These are phyloP conservation scores for Passalora sequoiae DNA, from an alignment of 2,329 filamentous ascomycete species.

Conservation along the genomic window DNA sequence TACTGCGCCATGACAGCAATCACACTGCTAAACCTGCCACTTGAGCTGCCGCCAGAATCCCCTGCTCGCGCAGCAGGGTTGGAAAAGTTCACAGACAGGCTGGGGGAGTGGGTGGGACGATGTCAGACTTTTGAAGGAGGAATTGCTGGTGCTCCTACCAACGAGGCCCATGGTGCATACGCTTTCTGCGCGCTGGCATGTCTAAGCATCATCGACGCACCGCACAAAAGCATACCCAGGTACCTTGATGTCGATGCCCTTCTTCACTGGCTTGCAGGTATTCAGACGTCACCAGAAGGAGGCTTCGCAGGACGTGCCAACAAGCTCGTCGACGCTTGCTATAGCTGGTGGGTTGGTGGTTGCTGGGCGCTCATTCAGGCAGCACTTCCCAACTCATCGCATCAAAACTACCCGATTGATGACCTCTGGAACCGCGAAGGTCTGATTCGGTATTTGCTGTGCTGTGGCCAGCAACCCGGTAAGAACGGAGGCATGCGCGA, in stretches of 20 bases:
- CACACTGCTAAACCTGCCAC: slow-evolving; percentile 74
- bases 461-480: slow-evolving; percentile 70
- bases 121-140: slow-evolving; percentile 97
- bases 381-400: slow-evolving; percentile 54
- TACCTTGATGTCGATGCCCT: slow-evolving; percentile 73
- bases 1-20: slow-evolving; percentile 87
- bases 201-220: slow-evolving; percentile 76
- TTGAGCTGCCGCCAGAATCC: slow-evolving; percentile 68
- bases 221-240: slow-evolving; percentile 67
- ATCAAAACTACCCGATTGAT: slow-evolving; percentile 26
- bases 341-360: slow-evolving; percentile 94
- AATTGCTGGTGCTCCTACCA: slow-evolving; percentile 75
- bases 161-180: slow-evolving; percentile 94
- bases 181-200: slow-evolving; percentile 91
- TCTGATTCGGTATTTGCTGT: slow-evolving; percentile 81
- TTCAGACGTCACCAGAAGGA: slow-evolving; percentile 86
- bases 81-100: slow-evolving; percentile 62
- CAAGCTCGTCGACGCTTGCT: slow-evolving; percentile 96
- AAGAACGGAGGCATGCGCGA: slow-evolving; percentile 78
- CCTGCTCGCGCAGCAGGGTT: slow-evolving; percentile 60
- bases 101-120: slow-evolving; percentile 72
- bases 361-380: slow-evolving; percentile 92
- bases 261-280: slow-evolving; percentile 79
- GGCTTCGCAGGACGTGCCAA: slow-evolving; percentile 92
- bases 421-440: slow-evolving; percentile 75